Conservation (phyloP, 129 eudicot genomes). For the Artemisia argyi region DNA sequence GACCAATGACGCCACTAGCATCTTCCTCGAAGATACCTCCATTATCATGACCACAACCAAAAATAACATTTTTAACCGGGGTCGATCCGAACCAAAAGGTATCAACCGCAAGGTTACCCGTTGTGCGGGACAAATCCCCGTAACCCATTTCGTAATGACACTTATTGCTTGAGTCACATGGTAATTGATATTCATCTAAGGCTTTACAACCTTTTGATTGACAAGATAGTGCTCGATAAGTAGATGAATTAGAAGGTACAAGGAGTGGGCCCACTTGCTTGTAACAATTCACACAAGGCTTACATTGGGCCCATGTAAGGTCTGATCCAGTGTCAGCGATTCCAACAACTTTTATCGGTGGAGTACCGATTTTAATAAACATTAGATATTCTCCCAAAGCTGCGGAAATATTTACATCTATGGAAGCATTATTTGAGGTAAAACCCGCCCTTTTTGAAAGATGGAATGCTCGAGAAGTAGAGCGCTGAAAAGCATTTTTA, state of each 20-base stretch:
- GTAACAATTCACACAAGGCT: constrained; percentile 53
- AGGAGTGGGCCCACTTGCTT: constrained; percentile 51
- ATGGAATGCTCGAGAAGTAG: constrained; percentile 30
- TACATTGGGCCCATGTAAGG: constrained; percentile 67
- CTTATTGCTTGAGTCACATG: constrained; percentile 10
- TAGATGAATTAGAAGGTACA: constrained; percentile 37
- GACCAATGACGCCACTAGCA: constrained; percentile 58
- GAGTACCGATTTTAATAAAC: constrained; percentile 56
- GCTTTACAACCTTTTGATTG: constrained; percentile 34
- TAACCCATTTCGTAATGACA: constrained; percentile 40
- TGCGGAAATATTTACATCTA: constrained; percentile 16
- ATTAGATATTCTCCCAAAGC: constrained; percentile 50
- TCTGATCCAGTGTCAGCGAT: constrained; percentile 71
- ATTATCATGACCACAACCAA: constrained; percentile 67
- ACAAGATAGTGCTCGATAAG: constrained; percentile 46
- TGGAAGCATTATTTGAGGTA: not conserved
- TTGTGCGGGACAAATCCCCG: too few species aligned
- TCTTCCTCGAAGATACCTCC: constrained; percentile 21
- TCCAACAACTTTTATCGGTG: constrained; percentile 39
- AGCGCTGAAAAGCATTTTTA: constrained; percentile 33
- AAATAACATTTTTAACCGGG: constrained; percentile 34
- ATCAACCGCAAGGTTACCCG: constrained; percentile 45
- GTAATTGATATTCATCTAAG: not conserved
- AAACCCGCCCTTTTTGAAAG: not conserved
- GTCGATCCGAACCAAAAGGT: constrained; percentile 36